phyloP scores from a whole-genome alignment of 805 yeast genomes.

The Wickerhamiella domercqiae region DNA sequence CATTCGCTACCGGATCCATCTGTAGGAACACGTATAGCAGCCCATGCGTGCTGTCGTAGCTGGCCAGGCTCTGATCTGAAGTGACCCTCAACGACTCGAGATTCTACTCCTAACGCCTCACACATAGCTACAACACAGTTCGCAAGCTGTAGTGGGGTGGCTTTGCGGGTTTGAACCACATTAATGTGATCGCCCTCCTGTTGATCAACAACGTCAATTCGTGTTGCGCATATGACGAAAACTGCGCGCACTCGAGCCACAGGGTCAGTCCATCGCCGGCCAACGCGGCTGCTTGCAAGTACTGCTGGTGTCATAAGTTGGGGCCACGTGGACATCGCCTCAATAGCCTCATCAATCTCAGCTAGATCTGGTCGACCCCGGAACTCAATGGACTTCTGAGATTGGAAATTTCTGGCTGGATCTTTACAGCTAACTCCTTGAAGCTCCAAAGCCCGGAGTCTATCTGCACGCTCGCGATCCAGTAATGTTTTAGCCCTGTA shows the following conservation, averaged over 20 bases:
- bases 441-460: conserved; percentile 39
- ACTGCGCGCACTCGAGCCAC: conserved; percentile 52
- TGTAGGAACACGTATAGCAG: conserved; percentile 57
- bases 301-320: conserved; percentile 35
- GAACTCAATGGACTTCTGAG: conserved; percentile 8
- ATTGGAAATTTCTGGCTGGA: conserved; percentile 8
- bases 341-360: conserved; percentile 20
- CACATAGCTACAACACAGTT: conserved; percentile 62
- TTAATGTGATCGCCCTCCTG: conserved; percentile 1
- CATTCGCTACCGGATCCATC: conserved; percentile 55
- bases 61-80: conserved; percentile 62
- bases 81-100: conserved; percentile 69
- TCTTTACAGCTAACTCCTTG: conserved; percentile 15
- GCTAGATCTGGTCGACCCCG: conserved; percentile 17
- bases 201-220: conserved; percentile 31
- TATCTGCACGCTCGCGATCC: conserved; percentile 47
- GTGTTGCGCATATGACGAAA: conserved; percentile 46
- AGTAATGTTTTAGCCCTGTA: conserved; percentile 60
- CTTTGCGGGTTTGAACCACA: conserved; percentile 34
- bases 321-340: conserved; percentile 25
- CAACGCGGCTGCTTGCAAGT: conserved; percentile 38
- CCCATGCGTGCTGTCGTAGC: conserved; percentile 59
- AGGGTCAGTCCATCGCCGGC: conserved; percentile 35
- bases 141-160: conserved; percentile 57
- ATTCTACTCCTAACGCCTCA: conserved; percentile 49